A percentile compares a stretch with the other conserved stretches of the same genome.
Evolutionary conservation across 2,329 filamentous ascomycete species (phyloP).

Genomic region (Cladosporium cucumerinum): DNA sequence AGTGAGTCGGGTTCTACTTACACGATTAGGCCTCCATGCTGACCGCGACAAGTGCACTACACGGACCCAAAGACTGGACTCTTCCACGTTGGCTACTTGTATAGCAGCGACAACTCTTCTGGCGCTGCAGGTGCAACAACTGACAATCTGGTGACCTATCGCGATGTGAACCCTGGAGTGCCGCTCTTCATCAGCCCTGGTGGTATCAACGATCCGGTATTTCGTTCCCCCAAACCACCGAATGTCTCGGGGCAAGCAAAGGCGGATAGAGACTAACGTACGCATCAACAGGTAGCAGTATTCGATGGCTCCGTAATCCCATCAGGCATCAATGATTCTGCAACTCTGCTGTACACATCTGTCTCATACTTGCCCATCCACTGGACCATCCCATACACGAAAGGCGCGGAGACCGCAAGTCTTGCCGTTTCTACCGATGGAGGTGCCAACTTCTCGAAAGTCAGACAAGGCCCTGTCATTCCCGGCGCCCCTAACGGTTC

Average conservation of each 20-base stretch:
- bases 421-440: slow-evolving; percentile 34
- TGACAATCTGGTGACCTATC: slow-evolving; percentile 43
- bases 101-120: slow-evolving; percentile 21
- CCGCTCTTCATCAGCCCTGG: slow-evolving; percentile 34
- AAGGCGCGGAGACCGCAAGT: slow-evolving; percentile 46
- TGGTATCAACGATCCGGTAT: slow-evolving; percentile 41
- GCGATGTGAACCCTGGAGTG: slow-evolving; percentile 33
- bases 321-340: slow-evolving; percentile 42
- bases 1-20: neutral
- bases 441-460: slow-evolving; percentile 41
- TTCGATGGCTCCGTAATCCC: slow-evolving; percentile 48
- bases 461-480: slow-evolving; percentile 39
- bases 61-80: slow-evolving; percentile 44
- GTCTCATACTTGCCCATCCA: slow-evolving; percentile 46
- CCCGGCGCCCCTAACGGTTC: slow-evolving; percentile 39
- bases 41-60: slow-evolving; percentile 39
- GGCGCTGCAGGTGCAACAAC: slow-evolving; percentile 37
- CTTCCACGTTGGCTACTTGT: slow-evolving; percentile 47
- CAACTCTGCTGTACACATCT: slow-evolving; percentile 46
- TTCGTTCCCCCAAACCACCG: neutral
- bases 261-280: neutral
- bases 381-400: slow-evolving; percentile 47
- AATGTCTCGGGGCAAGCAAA: no score
- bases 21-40: slow-evolving; percentile 16
- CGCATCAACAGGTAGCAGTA: slow-evolving; percentile 35